phyloP scores from a whole-genome alignment of 352 stramenopile genomes.

The Globisporangium paddicum region DNA sequence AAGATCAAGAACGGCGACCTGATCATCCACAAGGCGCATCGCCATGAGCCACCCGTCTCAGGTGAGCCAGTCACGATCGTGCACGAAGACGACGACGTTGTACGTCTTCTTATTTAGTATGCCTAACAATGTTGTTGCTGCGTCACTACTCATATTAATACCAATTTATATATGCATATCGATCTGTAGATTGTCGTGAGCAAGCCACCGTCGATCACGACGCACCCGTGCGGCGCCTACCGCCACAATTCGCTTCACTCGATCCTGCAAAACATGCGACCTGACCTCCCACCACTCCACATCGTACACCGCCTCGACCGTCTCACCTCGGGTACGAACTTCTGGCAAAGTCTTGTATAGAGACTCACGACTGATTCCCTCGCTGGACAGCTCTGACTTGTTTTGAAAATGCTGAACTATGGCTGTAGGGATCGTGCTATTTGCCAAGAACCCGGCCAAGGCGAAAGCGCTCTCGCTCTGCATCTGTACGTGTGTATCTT shows the following conservation, averaged over 20 bases:
- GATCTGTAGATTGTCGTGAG: conserved; percentile 67
- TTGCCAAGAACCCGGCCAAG: conserved; percentile 75
- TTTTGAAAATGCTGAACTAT: no score
- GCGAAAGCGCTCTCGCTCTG: conserved; percentile 65
- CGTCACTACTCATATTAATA: not conserved
- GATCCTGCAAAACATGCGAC: conserved; percentile 68
- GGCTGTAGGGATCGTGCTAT: conserved; percentile 59
- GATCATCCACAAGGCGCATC: conserved; percentile 93
- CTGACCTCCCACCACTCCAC: conserved; percentile 67
- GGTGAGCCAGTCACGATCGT: conserved; percentile 78
- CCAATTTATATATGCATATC: not conserved
- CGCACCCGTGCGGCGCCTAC: conserved; percentile 94
- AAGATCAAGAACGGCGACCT: conserved; percentile 92
- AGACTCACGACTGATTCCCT: no score
- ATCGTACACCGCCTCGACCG: conserved; percentile 96
- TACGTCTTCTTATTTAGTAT: conserved; percentile 17
- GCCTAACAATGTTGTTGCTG: not conserved
- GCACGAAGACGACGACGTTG: conserved; percentile 70
- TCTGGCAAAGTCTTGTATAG: not conserved
- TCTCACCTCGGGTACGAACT: conserved; percentile 86
- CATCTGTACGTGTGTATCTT: conserved; percentile 43
- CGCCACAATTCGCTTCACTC: conserved; percentile 92
- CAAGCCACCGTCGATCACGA: conserved; percentile 92
- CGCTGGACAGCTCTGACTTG: no score
- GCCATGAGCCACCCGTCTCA: conserved; percentile 94